Evolutionary conservation across 352 stramenopile genomes (phyloP).

Genomic region (Phytophthora sojae): DNA sequence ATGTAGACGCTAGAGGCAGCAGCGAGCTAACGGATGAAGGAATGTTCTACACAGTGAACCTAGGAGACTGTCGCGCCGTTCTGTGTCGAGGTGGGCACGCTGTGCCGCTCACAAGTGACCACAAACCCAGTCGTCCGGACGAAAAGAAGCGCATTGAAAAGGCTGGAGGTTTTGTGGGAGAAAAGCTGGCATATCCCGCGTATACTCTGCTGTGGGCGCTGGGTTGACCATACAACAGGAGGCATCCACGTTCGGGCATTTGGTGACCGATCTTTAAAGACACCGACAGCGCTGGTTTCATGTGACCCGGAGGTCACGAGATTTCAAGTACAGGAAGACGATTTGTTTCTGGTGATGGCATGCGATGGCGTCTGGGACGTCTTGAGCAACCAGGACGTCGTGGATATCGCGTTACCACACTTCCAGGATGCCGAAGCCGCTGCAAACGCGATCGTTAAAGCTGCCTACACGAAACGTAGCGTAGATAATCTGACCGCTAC

Average conservation of each 20-base stretch:
- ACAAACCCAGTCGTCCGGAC: constrained; percentile 59
- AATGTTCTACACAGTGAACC: constrained; percentile 65
- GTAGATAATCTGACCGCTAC: constrained; percentile 67
- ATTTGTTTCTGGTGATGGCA: constrained; percentile 66
- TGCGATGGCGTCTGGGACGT: constrained; percentile 77
- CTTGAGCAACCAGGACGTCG: constrained; percentile 64
- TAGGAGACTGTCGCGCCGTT: constrained; percentile 72
- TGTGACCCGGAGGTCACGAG: constrained; percentile 56
- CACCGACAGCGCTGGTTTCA: constrained; percentile 53
- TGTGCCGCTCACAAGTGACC: constrained; percentile 58
- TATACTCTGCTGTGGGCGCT: constrained; percentile 58
- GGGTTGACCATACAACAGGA: constrained; percentile 41
- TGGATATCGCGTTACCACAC: constrained; percentile 53
- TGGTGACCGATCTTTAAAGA: constrained; percentile 65
- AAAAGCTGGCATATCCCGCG: constrained; percentile 52
- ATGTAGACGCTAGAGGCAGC: background rate
- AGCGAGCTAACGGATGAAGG: constrained; percentile 1
- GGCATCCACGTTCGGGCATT: constrained; percentile 61
- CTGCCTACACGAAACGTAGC: constrained; percentile 61
- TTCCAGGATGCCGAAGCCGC: constrained; percentile 53
- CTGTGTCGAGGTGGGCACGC: constrained; percentile 53
- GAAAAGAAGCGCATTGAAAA: constrained; percentile 62
- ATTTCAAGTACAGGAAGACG: constrained; percentile 43
- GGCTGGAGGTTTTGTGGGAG: constrained; percentile 58
- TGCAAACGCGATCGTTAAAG: constrained; percentile 60